Conservation (phyloP, 805 yeast species). For the Myxozyma sirexii region DNA sequence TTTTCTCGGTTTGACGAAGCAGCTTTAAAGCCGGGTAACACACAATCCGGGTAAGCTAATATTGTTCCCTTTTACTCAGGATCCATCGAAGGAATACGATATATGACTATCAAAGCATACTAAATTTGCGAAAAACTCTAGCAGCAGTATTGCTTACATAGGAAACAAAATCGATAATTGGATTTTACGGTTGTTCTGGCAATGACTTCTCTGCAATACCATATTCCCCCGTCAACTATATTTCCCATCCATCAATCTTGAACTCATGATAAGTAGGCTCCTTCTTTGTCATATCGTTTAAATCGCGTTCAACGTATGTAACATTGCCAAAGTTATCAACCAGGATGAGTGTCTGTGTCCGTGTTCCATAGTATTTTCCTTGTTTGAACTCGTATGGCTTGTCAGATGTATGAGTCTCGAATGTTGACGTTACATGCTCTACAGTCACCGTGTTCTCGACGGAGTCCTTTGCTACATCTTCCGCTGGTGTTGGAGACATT, state of each 20-base stretch:
- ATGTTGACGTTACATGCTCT: not conserved
- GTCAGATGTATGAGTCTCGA: conserved; percentile 4
- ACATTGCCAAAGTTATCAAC: conserved; percentile 55
- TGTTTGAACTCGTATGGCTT: conserved; percentile 37
- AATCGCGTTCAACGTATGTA: conserved; percentile 57
- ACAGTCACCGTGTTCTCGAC: not conserved
- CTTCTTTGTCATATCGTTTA: conserved; percentile 3
- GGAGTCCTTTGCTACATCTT: not conserved
- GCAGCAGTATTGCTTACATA: too few species aligned
- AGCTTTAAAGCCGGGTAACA: conserved; percentile 1
- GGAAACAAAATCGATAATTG: too few species aligned
- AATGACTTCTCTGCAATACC: not conserved
- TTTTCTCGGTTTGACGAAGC: not conserved
- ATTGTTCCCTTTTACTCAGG: too few species aligned
- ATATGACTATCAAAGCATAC: too few species aligned
- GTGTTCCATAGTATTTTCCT: conserved; percentile 76
- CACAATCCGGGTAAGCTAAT: too few species aligned
- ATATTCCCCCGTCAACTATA: too few species aligned
- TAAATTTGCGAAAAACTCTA: too few species aligned
- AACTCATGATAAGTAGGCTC: conserved; percentile 16
- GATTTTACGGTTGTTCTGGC: too few species aligned
- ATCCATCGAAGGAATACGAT: too few species aligned
- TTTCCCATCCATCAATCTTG: conserved; percentile 29
- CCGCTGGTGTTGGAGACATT: not conserved
- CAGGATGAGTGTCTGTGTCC: conserved; percentile 80